Base-by-base conservation (phyloP, 1,284 basidiomycete genomes). In the Fomitopsis schrenkii region DNA sequence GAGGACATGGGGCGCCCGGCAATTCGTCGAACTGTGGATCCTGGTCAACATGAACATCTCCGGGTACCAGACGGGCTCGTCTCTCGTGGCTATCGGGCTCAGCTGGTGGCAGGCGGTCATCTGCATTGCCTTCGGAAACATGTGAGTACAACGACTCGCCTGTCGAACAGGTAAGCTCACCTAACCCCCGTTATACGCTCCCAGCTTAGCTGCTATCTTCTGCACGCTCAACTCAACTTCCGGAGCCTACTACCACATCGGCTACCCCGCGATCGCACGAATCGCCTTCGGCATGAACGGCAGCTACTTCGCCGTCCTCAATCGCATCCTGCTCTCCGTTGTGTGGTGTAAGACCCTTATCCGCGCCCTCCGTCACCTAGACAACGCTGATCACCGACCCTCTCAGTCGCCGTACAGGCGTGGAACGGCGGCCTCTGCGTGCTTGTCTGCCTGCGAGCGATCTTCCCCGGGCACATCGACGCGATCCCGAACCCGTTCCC, bases 291-390 rank as follows among this genome's bases (percentile, higher is more conserved):
- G 67, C 35, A 59, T 65, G 14, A 66, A 54, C 48, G 67, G 67
- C 44, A 68, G 65, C 60, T 68, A 66, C 64, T 66, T 66, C 59
- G 65, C 67, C n/a, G 58, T 68, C 55, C 40, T 66, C 35, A 68
- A 66, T 60, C 65, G 67, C 12, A 68, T 66, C 42, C 42, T 66
- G 56, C 52, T 68, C 5, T 68, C 67, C 5, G 53, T 68, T 17
- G 67, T 68, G 28, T 68, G 67, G 67, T 68, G 67, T 68, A 48
- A 61, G 38, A 2, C 2, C 14, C 44, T 10, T 15, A 3, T 19
- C 42, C 17, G 12, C 9, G 14, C 38, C 38, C 46, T 42, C 10
- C 52, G 22, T 52, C 38, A 42, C 33, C 5, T 42, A 30, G 36
- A 36, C 35, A 19, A 5, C 44, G 14, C 55, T 41, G 44, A n/a